phyloP scores from a whole-genome alignment of 139 green algal genomes.

The Marvania coccoides region DNA sequence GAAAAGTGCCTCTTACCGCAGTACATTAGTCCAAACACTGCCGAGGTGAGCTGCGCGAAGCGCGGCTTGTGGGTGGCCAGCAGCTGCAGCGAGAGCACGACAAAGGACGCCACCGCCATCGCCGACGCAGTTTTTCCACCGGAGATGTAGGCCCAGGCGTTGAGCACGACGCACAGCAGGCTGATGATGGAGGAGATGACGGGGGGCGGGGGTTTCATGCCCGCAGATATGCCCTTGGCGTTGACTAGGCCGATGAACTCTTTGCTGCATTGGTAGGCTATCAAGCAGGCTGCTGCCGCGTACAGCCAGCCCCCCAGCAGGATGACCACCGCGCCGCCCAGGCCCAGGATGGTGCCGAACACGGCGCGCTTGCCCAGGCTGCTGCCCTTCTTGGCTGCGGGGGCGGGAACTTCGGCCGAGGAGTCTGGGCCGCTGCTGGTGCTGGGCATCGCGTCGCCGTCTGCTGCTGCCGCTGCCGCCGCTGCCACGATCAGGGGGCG shows the following conservation, averaged over 20 bases:
- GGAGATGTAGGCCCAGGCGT: slow-evolving; percentile 35
- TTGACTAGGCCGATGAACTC: slow-evolving; percentile 51
- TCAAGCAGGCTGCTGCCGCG: slow-evolving; percentile 47
- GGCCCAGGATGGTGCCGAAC: slow-evolving; percentile 52
- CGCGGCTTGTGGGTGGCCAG: slow-evolving; percentile 53
- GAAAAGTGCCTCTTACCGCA: slow-evolving; percentile 77
- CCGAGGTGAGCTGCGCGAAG: slow-evolving; percentile 74
- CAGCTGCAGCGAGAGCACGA: slow-evolving; percentile 70
- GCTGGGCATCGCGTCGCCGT: neutral
- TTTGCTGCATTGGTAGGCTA: slow-evolving; percentile 57
- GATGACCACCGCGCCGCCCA: slow-evolving; percentile 48
- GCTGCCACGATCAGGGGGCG: neutral
- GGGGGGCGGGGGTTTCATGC: slow-evolving; percentile 54
- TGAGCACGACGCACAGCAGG: slow-evolving; percentile 61
- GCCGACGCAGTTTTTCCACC: slow-evolving; percentile 5
- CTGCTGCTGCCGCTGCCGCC: neutral
- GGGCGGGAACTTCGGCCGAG: too few relatives aligned
- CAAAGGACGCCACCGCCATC: slow-evolving; percentile 66
- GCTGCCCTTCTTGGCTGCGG: slow-evolving; percentile 11
- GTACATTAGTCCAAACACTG: slow-evolving; percentile 88
- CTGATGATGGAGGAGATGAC: slow-evolving; percentile 52
- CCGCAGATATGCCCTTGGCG: slow-evolving; percentile 33
- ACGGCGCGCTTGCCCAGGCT: slow-evolving; percentile 48
- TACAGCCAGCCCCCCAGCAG: slow-evolving; percentile 43
- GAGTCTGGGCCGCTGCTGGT: neutral